Conservation (phyloP, 306 rosid species). For the Quercus agrifolia region DNA sequence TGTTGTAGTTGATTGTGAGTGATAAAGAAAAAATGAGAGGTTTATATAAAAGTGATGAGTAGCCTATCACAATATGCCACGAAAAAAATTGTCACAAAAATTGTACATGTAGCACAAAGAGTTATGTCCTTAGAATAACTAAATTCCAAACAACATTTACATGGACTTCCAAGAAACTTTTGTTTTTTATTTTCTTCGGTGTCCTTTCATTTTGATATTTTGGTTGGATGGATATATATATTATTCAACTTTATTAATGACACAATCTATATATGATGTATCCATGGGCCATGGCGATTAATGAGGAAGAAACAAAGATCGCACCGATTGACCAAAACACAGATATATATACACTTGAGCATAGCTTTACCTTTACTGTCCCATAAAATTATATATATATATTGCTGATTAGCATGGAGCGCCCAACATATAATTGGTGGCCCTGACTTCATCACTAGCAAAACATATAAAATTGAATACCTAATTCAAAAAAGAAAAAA, state of each 20-base stretch:
- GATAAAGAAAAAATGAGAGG: too few relatives aligned
- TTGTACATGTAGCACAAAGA: too few relatives aligned
- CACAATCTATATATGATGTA: too few relatives aligned
- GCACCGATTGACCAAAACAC: neutral
- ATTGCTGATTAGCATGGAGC: too few relatives aligned
- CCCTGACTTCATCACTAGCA: neutral
- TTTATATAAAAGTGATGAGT: too few relatives aligned
- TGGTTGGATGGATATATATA: neutral
- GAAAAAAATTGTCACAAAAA: too few relatives aligned
- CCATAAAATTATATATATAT: neutral
- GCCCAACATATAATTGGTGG: neutral
- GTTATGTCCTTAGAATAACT: too few relatives aligned
- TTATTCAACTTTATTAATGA: too few relatives aligned
- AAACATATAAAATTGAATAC: conserved; percentile 1
- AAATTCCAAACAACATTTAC: too few relatives aligned
- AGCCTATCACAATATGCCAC: too few relatives aligned
- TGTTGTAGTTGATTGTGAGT: too few relatives aligned
- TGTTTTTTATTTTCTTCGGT: neutral
- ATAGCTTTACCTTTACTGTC: neutral
- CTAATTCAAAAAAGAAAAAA: neutral
- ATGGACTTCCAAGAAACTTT: neutral
- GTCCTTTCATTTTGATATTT: neutral
- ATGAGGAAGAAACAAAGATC: neutral
- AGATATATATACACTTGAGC: conserved; percentile 1
- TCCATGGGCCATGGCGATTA: neutral